Evolutionary conservation across 192 early-diverging fungal genomes (phyloP), one percentile per base, ranked within the genome.

Genomic region (Dissophora ornata): DNA sequence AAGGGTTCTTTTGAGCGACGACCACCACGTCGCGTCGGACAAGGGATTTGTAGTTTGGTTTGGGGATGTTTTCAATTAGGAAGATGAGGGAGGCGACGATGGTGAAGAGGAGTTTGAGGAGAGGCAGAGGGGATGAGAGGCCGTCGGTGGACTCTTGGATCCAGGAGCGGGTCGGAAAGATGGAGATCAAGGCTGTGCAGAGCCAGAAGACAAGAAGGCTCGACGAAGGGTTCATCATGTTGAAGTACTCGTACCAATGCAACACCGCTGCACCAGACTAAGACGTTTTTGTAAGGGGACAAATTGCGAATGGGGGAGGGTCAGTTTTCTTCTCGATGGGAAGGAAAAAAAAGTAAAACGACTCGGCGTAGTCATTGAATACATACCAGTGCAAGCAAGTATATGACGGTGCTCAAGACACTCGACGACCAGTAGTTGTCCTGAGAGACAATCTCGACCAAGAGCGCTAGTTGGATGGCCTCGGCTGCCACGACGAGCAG

Each of bases 121-220:
- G 57, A 11, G 83, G 50, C 3, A 42, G 30, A 12, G 71, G 51
- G 9, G 77, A 51, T 15, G 58, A 50, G 34, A 67, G 63, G 1
- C 64, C 58, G 9, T 26, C n/a, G 33, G 71, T 32, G 4, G 48
- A 48, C 9, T 40, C 56, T 33, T 77, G 57, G 24, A 67, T 63
- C 59, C 70, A 61, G 24, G 85, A 83, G 11, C 87, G 73, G 24
- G 85, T 54, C 0, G 66, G 79, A 40, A 89, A 80, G 45, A 68
- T 50, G 24, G 62, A 58, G 18, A 75, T 47, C 26, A 87, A 48
- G 9, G 75, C 18, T 3, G 53, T 62, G 28, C 69, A 65, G 49
- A 90, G 66, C 85, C 85, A 88, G 48, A 83, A 87, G 40, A 90
- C 64, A 1, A 89, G 67, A 11, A 91, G 81, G 15, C 60, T 29